These are phyloP conservation scores for Porphyra umbilicalis DNA, from an alignment of 31 red algal species.

Conservation along the genomic window DNA sequence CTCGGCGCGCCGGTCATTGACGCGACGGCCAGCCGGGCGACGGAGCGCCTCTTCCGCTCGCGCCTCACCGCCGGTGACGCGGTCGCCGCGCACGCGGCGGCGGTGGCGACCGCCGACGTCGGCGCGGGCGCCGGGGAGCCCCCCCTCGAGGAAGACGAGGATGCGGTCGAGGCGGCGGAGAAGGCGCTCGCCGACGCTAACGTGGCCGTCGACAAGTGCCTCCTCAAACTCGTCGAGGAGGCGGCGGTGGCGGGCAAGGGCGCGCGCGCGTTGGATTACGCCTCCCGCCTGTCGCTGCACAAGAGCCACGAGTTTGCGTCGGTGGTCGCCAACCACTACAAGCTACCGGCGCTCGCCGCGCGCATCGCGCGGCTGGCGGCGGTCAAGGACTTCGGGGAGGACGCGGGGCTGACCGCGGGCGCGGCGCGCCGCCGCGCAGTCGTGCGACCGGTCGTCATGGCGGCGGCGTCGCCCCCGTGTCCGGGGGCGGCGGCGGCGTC, in stretches of 20 bases:
- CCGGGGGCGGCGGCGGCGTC: too few relatives aligned
- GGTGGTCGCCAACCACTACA: conserved; percentile 66
- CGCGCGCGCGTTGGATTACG: conserved; percentile 68
- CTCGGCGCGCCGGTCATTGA: conserved; percentile 55
- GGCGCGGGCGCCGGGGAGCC: conserved; percentile 29
- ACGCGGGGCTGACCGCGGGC: not conserved
- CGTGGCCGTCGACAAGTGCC: conserved; percentile 70
- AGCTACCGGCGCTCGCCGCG: conserved; percentile 28
- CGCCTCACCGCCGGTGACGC: conserved; percentile 35
- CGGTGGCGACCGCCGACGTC: conserved; percentile 32
- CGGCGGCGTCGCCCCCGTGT: too few relatives aligned
- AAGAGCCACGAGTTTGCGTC: conserved; percentile 64
- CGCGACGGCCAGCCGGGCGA: conserved; percentile 13
- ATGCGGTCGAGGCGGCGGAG: conserved; percentile 34
- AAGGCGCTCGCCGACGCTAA: conserved; percentile 27
- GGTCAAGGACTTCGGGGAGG: not conserved
- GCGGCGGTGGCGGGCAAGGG: conserved; percentile 61
- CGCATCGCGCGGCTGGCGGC: conserved; percentile 19
- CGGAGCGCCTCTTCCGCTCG: conserved; percentile 35
- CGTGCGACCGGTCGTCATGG: not conserved
- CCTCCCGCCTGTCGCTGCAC: conserved; percentile 42
- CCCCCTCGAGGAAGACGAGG: conserved; percentile 22
- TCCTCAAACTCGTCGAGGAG: conserved; percentile 77
- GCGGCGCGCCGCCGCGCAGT: not conserved
- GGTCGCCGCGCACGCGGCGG: conserved; percentile 11